Evolutionary conservation across 148 eudicot species (phyloP).

Genomic region (Amaranthus hypochondriacus): DNA sequence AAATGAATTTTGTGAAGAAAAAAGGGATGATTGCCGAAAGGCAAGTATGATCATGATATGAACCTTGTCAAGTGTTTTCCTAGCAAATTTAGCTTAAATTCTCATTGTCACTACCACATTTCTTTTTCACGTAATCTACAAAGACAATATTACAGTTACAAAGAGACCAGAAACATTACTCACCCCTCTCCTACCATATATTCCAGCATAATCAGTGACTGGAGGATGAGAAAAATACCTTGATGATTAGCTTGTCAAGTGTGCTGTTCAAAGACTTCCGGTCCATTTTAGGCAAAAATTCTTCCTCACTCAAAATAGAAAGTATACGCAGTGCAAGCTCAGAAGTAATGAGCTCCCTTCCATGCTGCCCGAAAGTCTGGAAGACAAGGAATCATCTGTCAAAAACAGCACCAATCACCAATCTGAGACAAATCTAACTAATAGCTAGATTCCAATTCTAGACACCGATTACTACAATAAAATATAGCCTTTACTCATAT

Average conservation of each 20-base stretch:
- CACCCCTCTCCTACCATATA: neutral
- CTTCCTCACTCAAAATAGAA: constrained; percentile 81
- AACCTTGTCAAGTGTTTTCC: no score
- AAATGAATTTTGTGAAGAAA: no score
- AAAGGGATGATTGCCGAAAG: no score
- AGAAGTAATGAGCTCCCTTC: constrained; percentile 90
- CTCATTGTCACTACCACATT: no score
- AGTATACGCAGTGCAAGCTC: constrained; percentile 89
- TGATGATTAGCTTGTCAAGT: constrained; percentile 71
- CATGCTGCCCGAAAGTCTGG: constrained; percentile 99
- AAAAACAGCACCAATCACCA: constrained; percentile 87
- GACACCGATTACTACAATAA: neutral
- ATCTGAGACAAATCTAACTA: constrained; percentile 61
- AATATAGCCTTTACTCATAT: constrained; percentile 3
- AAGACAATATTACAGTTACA: no score
- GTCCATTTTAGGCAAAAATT: constrained; percentile 75
- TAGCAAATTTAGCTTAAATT: no score
- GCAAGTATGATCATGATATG: no score
- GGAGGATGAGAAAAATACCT: constrained; percentile 42
- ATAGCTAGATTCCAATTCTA: constrained; percentile 13
- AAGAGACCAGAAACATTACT: neutral
- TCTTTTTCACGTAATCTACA: no score
- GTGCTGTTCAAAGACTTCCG: constrained; percentile 43
- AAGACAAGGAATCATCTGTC: constrained; percentile 99
- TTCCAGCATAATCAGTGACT: neutral